Evolutionary conservation across 2,329 filamentous ascomycete species (phyloP), one percentile per base, ranked within the genome.

Genomic region (Cyclaneusma minus): DNA sequence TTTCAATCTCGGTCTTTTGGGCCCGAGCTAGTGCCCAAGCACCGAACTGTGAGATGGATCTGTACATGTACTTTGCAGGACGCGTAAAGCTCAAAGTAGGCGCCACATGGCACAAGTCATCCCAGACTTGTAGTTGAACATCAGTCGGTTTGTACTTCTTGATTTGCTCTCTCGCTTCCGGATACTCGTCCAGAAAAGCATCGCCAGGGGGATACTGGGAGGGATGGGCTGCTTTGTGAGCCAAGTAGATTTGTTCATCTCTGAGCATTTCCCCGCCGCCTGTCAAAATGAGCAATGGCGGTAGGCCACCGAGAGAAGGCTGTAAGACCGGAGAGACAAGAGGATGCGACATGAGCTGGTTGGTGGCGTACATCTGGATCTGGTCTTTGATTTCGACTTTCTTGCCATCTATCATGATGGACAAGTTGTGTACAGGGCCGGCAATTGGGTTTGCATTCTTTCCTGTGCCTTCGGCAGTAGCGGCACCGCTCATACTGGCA

Each of bases 21-120:
- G 84, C 83, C 36, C 76, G 64, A 1, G 85, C 82, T 13, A 94
- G 61, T 0, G 79, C 78, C 85, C 85, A 95, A 0, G 85, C 83
- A 3, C 84, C 79, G 43, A 98, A 95, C 39, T 94, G 87, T 0
- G 89, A 80, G 27, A 94, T 72, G 2, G 82, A 81, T 24, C 87
- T 69, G 48, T 83, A 95, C 84, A 95, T 94, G 53, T 79, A 80
- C 49, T 95, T 95, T 23, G 87, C 89, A 1, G 89, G 89, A n/a
- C 76, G 68, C 0, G 87, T 95, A 48, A 93, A 95, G 41, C 82
- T 92, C n/a, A 95, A 62, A 0, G 85, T 94, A 1, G 87, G 82
- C 1, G 78, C 75, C 5, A 92, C 85, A 45, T 95, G 87, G 42
- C 89, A 95, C 3, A 95, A 58, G 41, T 93, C 80, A 31, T 95